Evolutionary conservation across 78 protist species (phyloP).

Genomic region (Isochrysis galbana): DNA sequence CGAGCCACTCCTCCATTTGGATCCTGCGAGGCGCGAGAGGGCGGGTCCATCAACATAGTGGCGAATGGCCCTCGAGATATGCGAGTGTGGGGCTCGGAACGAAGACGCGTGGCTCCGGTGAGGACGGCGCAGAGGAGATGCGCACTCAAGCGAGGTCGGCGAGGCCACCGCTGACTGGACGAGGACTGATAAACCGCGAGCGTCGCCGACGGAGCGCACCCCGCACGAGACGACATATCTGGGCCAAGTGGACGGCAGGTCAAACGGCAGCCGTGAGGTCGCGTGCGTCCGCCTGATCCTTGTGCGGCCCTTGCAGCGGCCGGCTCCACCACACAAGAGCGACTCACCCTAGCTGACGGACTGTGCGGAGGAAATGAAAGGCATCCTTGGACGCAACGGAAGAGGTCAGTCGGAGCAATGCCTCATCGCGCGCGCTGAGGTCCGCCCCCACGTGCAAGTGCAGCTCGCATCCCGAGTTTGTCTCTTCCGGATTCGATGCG

Average conservation of each 20-base stretch:
- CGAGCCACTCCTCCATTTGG: background rate
- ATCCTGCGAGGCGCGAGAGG: too few relatives aligned
- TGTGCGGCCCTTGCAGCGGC: too few relatives aligned
- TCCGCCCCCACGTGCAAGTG: background rate
- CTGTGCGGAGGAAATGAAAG: background rate
- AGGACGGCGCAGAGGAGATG: too few relatives aligned
- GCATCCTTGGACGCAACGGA: background rate
- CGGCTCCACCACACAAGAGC: too few relatives aligned
- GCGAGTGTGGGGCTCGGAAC: too few relatives aligned
- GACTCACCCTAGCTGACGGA: background rate
- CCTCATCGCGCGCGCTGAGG: background rate
- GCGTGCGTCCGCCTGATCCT: too few relatives aligned
- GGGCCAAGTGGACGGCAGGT: background rate
- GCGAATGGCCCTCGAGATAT: too few relatives aligned
- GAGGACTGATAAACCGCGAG: background rate
- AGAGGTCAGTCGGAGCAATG: background rate
- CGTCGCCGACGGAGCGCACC: background rate
- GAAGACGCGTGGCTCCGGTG: too few relatives aligned
- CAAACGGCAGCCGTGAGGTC: background rate
- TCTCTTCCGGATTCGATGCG: background rate
- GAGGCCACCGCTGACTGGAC: background rate
- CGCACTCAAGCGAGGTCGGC: background rate
- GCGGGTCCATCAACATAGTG: too few relatives aligned
- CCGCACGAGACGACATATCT: background rate
- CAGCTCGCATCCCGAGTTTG: background rate